Conservation (phyloP, 2,329 filamentous ascomycete genomes). For the Amauroascus niger region DNA sequence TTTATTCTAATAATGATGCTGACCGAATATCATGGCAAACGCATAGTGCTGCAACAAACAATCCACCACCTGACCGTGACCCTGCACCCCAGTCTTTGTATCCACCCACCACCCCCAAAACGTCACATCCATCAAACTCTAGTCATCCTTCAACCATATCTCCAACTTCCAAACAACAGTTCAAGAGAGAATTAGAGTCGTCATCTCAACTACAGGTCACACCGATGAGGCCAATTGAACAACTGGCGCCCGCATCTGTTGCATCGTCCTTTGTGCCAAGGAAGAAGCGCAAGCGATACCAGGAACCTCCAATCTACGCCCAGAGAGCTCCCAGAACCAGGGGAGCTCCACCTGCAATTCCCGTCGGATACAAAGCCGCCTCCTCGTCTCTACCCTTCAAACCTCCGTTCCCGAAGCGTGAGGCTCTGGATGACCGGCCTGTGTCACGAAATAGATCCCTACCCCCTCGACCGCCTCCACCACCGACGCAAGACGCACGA, state of each 20-base stretch:
- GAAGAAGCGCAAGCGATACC: slow-evolving; percentile 43
- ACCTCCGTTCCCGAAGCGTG: slow-evolving; percentile 25
- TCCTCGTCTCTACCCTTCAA: slow-evolving; percentile 15
- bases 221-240: slow-evolving; percentile 4
- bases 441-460: slow-evolving; percentile 9
- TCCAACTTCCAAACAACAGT: slow-evolving; percentile 10
- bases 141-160: slow-evolving; percentile 14
- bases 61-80: neutral
- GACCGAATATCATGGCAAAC: slow-evolving; percentile 8
- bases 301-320: slow-evolving; percentile 46
- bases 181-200: slow-evolving; percentile 8
- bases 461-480: slow-evolving; percentile 10
- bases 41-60: slow-evolving; percentile 2
- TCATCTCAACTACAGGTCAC: slow-evolving; percentile 5
- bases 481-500: slow-evolving; percentile 16
- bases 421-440: slow-evolving; percentile 17
- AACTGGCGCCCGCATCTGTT: neutral
- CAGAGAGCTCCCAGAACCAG: slow-evolving; percentile 35
- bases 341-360: slow-evolving; percentile 35
- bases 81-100: slow-evolving; percentile 8
- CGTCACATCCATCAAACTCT: slow-evolving; percentile 10
- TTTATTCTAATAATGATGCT: neutral
- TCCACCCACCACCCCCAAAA: slow-evolving; percentile 15
- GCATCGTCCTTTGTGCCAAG: slow-evolving; percentile 27
- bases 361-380: slow-evolving; percentile 23